phyloP scores from a whole-genome alignment of 345 rosid species.

The Euphorbia tirucalli region DNA sequence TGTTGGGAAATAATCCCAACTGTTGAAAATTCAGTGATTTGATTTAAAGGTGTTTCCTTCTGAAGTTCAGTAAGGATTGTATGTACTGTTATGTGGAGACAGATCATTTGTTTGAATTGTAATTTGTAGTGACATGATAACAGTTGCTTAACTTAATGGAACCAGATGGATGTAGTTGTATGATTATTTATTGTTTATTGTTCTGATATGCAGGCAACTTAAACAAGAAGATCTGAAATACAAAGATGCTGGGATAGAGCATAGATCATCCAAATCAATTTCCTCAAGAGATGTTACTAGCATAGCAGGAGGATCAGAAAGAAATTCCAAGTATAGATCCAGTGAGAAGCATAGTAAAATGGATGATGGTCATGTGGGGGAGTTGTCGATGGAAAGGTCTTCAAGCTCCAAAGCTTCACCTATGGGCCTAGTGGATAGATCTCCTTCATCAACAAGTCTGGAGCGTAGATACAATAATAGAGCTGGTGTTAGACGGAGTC shows the following conservation, averaged over 20 bases:
- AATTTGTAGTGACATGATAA: not conserved
- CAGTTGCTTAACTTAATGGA: not conserved
- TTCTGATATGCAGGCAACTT: conserved; percentile 46
- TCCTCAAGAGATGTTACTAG: conserved; percentile 52
- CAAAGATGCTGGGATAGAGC: conserved; percentile 49
- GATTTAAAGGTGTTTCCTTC: not conserved
- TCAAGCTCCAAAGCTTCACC: conserved; percentile 76
- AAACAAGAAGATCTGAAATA: conserved; percentile 48
- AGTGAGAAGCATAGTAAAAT: conserved; percentile 50
- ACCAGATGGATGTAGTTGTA: not conserved
- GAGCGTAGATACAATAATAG: conserved; percentile 68
- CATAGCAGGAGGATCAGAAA: conserved; percentile 58
- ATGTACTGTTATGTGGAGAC: not conserved
- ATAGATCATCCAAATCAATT: conserved; percentile 48
- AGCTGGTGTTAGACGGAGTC: conserved; percentile 53
- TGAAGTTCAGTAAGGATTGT: not conserved
- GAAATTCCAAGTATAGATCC: conserved; percentile 54
- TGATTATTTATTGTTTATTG: not conserved
- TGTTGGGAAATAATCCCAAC: not conserved
- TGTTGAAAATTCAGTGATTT: not conserved
- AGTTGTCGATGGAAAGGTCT: conserved; percentile 63
- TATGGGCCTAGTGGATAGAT: conserved; percentile 58
- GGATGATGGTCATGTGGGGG: conserved; percentile 67
- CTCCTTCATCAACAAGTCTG: conserved; percentile 73
- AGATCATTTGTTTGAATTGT: not conserved